These are phyloP conservation scores for Hygrocybe punicea DNA, from an alignment of 768 basidiomycete species.

Conservation along the genomic window DNA sequence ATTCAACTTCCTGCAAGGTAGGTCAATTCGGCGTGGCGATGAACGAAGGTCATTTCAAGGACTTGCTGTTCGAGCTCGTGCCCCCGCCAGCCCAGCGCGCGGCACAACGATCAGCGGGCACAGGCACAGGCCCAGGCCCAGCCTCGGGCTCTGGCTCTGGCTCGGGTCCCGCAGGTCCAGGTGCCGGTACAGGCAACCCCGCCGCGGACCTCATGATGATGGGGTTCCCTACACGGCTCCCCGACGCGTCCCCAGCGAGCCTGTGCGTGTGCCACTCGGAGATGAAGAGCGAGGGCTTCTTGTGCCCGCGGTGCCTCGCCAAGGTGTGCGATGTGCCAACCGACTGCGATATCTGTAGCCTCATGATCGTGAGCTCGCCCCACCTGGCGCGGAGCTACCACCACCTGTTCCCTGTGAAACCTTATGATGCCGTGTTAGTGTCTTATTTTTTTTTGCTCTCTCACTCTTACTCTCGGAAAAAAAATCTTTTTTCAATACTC, in stretches of 20 bases:
- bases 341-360: slow-evolving; percentile 93
- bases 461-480: slow-evolving; percentile 2
- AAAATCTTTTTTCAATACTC: background rate
- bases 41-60: slow-evolving; percentile 96
- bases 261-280: slow-evolving; percentile 93
- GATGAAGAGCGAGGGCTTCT: slow-evolving; percentile 87
- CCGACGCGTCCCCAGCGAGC: slow-evolving; percentile 75
- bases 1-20: too few relatives aligned
- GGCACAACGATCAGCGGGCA: slow-evolving; percentile 43
- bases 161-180: too few relatives aligned
- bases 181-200: slow-evolving; percentile 46
- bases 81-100: slow-evolving; percentile 86
- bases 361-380: slow-evolving; percentile 98
- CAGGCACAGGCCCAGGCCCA: too few relatives aligned
- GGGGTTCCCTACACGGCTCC: slow-evolving; percentile 94
- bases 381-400: slow-evolving; percentile 96
- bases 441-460: slow-evolving; percentile 3
- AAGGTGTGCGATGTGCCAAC: slow-evolving; percentile 98
- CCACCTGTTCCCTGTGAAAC: slow-evolving; percentile 91
- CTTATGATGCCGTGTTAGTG: slow-evolving; percentile 77
- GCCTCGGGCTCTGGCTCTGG: background rate
- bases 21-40: slow-evolving; percentile 94
- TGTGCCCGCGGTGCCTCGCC: slow-evolving; percentile 89
- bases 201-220: slow-evolving; percentile 96
- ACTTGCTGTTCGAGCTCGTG: slow-evolving; percentile 91